These are phyloP conservation scores for Boletus huronensis DNA, from an alignment of 768 basidiomycete species.

Conservation along the genomic window DNA sequence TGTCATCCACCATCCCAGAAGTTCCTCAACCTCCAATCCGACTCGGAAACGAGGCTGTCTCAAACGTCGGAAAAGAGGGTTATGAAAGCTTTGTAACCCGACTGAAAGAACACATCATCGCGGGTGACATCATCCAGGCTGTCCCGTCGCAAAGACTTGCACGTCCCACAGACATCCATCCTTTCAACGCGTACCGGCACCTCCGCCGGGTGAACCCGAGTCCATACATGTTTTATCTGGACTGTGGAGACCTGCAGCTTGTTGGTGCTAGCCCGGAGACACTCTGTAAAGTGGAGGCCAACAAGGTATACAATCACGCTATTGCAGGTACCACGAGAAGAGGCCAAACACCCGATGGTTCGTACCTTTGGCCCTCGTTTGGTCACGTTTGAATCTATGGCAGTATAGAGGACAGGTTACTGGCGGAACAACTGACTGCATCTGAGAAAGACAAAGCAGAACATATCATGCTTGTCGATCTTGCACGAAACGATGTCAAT, in stretches of 20 bases:
- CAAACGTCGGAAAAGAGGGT: conserved; percentile 91
- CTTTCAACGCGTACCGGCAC: conserved; percentile 95
- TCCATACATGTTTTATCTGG: conserved; percentile 98
- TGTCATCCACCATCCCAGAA: conserved; percentile 53
- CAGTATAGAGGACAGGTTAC: conserved; percentile 76
- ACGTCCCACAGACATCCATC: conserved; percentile 83
- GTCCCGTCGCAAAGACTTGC: conserved; percentile 92
- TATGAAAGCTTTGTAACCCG: conserved; percentile 90
- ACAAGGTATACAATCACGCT: conserved; percentile 94
- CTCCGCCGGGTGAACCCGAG: conserved; percentile 94
- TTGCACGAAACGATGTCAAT: conserved; percentile 98
- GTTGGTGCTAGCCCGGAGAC: conserved; percentile 99
- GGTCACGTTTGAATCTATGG: conserved; percentile 6
- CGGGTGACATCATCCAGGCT: conserved; percentile 98
- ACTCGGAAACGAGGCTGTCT: conserved; percentile 67
- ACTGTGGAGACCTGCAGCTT: conserved; percentile 89
- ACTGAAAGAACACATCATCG: conserved; percentile 91
- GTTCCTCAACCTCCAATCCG: conserved; percentile 59
- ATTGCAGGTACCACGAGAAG: conserved; percentile 93
- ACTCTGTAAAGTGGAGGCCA: conserved; percentile 88
- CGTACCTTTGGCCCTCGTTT: conserved; percentile 22
- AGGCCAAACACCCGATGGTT: conserved; percentile 84
- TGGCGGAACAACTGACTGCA: conserved; percentile 68
- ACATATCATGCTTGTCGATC: conserved; percentile 98
- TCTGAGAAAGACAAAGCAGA: conserved; percentile 97